Percentiles rank a stretch among this genome's conserved stretches.
phyloP scores from a whole-genome alignment of 352 stramenopile genomes.

The Pythium guiyangense region DNA sequence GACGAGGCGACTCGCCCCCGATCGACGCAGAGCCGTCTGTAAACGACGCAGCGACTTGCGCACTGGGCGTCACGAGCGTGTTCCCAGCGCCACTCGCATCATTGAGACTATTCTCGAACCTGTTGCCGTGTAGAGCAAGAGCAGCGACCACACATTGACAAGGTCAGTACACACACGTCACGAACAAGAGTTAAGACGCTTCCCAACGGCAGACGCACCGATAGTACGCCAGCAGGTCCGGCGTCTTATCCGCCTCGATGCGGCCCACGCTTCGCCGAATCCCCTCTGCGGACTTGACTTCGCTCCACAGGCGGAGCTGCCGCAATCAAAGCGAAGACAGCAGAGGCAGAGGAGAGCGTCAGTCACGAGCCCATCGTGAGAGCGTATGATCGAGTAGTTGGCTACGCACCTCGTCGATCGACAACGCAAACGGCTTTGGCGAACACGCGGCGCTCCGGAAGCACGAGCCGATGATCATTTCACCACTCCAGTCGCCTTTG shows the following conservation, averaged over 20 bases:
- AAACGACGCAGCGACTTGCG: neutral
- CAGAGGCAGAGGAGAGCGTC: too few species aligned
- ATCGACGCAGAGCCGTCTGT: neutral
- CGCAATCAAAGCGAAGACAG: too few species aligned
- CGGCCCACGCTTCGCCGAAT: slow-evolving; percentile 4
- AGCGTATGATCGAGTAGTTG: too few species aligned
- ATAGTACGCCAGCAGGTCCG: slow-evolving; percentile 2
- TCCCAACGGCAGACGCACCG: neutral
- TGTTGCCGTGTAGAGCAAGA: too few species aligned
- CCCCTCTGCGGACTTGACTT: slow-evolving; percentile 7
- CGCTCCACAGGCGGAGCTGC: slow-evolving; percentile 6
- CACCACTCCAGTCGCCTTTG: slow-evolving; percentile 7
- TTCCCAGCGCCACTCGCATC: slow-evolving; percentile 4
- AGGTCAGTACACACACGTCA: neutral
- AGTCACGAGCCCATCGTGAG: neutral
- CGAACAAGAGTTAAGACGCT: neutral
- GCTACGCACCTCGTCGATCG: slow-evolving; percentile 39
- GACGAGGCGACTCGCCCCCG: neutral
- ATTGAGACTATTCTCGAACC: slow-evolving; percentile 3
- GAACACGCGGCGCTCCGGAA: slow-evolving; percentile 23
- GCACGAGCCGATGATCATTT: slow-evolving; percentile 41
- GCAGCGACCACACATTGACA: too few species aligned
- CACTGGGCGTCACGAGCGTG: neutral
- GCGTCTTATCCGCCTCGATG: neutral
- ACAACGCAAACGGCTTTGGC: slow-evolving; percentile 32